Evolutionary conservation across 257 asterid species (phyloP).

Genomic region (Sherardia arvensis): DNA sequence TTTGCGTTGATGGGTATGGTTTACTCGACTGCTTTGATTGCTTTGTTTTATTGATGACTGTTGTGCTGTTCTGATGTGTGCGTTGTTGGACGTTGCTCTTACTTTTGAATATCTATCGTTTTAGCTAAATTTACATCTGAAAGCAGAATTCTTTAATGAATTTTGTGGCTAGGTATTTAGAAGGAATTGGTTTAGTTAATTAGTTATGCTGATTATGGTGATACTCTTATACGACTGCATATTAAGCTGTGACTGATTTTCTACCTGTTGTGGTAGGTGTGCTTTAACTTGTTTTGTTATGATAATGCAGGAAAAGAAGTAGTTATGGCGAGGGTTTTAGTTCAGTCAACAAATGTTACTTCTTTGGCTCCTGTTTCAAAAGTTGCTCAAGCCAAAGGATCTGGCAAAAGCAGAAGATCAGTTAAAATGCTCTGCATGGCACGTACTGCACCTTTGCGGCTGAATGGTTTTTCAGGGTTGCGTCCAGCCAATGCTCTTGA

Average conservation of each 20-base stretch:
- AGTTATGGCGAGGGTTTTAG: conserved; percentile 66
- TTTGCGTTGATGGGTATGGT: not conserved
- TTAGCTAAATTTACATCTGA: not conserved
- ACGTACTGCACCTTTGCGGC: conserved; percentile 27
- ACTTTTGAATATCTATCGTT: not conserved
- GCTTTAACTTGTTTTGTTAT: conserved; percentile 1
- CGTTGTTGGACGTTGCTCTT: not conserved
- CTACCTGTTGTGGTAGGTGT: not conserved
- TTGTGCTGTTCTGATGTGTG: not conserved
- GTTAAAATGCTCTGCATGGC: conserved; percentile 45
- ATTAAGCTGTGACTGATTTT: not conserved
- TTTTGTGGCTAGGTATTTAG: no score
- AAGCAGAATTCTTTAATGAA: not conserved
- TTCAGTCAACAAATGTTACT: conserved; percentile 57
- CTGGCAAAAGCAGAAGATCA: conserved; percentile 33
- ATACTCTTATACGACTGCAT: no score
- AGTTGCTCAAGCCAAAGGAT: conserved; percentile 40
- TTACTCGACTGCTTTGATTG: not conserved
- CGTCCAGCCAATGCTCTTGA: conserved; percentile 73
- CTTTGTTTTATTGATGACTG: not conserved
- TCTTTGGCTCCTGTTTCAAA: conserved; percentile 44
- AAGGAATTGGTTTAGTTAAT: not conserved
- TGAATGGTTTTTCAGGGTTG: conserved; percentile 56
- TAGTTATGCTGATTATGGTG: no score
- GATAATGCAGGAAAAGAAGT: conserved; percentile 28